Evolutionary conservation across 1,284 basidiomycete species (phyloP).

Genomic region (Ceratobasidium sp.): DNA sequence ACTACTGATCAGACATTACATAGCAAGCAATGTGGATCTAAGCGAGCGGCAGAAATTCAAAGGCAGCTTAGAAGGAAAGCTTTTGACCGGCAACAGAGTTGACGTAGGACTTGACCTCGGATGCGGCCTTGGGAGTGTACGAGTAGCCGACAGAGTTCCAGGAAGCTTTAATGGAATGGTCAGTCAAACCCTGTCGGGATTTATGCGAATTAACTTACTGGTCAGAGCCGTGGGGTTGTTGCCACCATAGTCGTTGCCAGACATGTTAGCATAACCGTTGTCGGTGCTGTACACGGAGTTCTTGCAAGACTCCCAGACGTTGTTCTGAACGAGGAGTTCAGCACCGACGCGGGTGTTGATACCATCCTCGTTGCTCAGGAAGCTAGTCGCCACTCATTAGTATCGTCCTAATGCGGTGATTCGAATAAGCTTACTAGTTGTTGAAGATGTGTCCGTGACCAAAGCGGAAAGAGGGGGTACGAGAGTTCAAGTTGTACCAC

Average conservation of each 20-base stretch:
- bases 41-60: background rate
- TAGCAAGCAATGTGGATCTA: background rate
- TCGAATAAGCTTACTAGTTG: constrained; percentile 9
- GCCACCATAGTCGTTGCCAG: background rate
- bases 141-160: constrained; percentile 23
- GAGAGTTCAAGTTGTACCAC: constrained; percentile 53
- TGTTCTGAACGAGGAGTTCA: constrained; percentile 23
- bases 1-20: background rate
- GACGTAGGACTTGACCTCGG: background rate
- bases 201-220: background rate
- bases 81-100: background rate
- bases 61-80: background rate
- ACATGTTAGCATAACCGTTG: constrained; percentile 26
- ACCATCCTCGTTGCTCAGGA: constrained; percentile 63
- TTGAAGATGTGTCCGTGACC: constrained; percentile 50
- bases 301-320: background rate
- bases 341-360: constrained; percentile 63
- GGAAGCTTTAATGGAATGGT: background rate
- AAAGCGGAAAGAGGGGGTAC: constrained; percentile 56
- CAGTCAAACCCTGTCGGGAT: background rate
- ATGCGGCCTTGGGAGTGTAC: background rate
- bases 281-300: constrained; percentile 33
- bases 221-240: constrained; percentile 17
- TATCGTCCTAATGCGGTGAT: background rate
- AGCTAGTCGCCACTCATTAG: constrained; percentile 46